Evolutionary conservation across 2,329 filamentous ascomycete species (phyloP).

Genomic region (Metarhizium rileyi): DNA sequence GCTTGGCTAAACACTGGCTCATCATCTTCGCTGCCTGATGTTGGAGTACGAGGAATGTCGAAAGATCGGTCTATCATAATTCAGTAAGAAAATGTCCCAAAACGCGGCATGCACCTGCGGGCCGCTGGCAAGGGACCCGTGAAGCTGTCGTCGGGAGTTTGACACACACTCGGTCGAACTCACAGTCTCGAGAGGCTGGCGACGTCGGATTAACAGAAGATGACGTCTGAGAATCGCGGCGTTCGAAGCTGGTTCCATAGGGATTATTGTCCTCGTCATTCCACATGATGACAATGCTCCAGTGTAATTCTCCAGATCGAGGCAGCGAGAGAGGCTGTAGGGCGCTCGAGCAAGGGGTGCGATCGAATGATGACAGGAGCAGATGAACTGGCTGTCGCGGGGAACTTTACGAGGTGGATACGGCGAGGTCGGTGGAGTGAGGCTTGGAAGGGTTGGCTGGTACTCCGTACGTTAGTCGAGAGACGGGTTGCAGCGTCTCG

Average conservation of each 20-base stretch:
- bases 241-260: constrained; percentile 83
- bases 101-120: neutral
- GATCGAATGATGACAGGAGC: neutral
- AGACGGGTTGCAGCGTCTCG: constrained; percentile 10
- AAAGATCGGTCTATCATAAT: constrained; percentile 30
- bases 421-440: constrained; percentile 3
- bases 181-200: constrained; percentile 47
- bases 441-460: constrained; percentile 6
- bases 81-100: neutral
- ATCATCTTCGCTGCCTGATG: constrained; percentile 59
- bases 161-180: constrained; percentile 22
- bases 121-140: neutral
- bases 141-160: neutral
- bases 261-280: constrained; percentile 98
- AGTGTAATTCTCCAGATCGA: neutral
- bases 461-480: no score
- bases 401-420: constrained; percentile 2
- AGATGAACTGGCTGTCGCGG: constrained; percentile 1
- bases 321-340: neutral
- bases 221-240: constrained; percentile 68
- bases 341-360: neutral
- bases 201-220: constrained; percentile 57
- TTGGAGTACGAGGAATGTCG: constrained; percentile 61
- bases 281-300: constrained; percentile 57
- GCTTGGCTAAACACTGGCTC: constrained; percentile 31